Evolutionary conservation across 2,329 filamentous ascomycete species (phyloP).

Genomic region (Alternaria angustiovoidea): DNA sequence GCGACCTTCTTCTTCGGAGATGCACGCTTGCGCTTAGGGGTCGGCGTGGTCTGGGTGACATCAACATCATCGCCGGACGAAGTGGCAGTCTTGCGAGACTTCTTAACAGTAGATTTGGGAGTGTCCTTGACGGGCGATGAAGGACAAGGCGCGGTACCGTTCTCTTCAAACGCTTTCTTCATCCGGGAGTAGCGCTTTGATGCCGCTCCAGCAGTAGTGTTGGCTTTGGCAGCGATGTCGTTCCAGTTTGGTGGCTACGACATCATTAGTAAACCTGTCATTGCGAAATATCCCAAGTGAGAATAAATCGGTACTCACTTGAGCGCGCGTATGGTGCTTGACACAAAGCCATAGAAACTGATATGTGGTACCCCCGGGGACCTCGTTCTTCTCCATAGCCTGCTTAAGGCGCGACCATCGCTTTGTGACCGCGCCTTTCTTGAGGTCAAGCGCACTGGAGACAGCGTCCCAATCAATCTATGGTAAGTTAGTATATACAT

Average conservation of each 20-base stretch:
- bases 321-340: slow-evolving; percentile 35
- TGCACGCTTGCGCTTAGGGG: slow-evolving; percentile 34
- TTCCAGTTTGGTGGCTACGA: slow-evolving; percentile 35
- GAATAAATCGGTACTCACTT: slow-evolving; percentile 22
- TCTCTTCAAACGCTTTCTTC: slow-evolving; percentile 40
- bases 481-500: neutral
- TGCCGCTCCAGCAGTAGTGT: slow-evolving; percentile 42
- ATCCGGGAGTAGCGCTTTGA: slow-evolving; percentile 46
- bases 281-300: neutral
- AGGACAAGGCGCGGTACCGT: slow-evolving; percentile 11
- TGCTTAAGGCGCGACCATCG: slow-evolving; percentile 47
- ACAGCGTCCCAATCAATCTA: slow-evolving; percentile 46
- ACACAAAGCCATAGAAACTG: slow-evolving; percentile 42
- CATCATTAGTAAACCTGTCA: neutral
- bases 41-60: neutral
- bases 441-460: slow-evolving; percentile 33
- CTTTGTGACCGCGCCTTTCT: slow-evolving; percentile 36
- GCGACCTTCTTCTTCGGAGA: slow-evolving; percentile 13
- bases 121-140: slow-evolving; percentile 1
- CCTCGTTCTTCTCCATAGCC: slow-evolving; percentile 32
- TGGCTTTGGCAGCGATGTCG: slow-evolving; percentile 36
- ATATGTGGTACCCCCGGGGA: slow-evolving; percentile 21
- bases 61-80: neutral
- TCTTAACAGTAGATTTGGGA: slow-evolving; percentile 10
- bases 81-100: slow-evolving; percentile 1